Evolutionary conservation across 495 filamentous ascomycete genomes (phyloP).

Genomic region (Talaromyces ruber): DNA sequence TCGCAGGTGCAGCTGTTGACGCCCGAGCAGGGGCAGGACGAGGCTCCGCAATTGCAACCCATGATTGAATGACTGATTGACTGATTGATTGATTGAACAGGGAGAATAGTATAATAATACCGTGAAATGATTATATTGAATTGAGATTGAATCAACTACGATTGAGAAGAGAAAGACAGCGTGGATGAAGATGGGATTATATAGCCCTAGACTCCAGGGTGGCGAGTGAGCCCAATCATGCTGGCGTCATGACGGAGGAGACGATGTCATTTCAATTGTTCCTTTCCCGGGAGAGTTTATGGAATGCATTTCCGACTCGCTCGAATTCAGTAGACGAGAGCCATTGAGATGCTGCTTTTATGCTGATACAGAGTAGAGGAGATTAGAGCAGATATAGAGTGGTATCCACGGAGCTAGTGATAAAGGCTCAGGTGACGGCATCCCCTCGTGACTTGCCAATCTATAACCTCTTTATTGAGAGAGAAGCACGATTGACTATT

Average conservation of each 20-base stretch:
- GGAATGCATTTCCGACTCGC: neutral
- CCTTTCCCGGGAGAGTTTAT: neutral
- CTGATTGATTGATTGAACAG: neutral
- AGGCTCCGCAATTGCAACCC: constrained; percentile 32
- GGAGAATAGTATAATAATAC: neutral
- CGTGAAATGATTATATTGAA: neutral
- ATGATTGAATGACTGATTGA: too few species aligned
- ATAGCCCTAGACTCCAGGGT: neutral
- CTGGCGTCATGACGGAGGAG: neutral
- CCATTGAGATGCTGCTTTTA: neutral
- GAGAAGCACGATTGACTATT: neutral
- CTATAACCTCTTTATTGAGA: neutral
- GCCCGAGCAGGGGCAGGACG: constrained; percentile 27
- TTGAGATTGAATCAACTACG: neutral
- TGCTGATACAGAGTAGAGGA: neutral
- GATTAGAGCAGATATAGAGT: too few species aligned
- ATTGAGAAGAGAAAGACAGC: neutral
- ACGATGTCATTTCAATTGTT: neutral
- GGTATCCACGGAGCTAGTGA: neutral
- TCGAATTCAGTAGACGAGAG: neutral
- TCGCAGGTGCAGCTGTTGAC: constrained; percentile 29
- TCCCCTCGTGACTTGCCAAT: neutral
- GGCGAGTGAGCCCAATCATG: neutral
- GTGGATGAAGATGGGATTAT: neutral
- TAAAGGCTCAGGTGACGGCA: neutral